Percentiles rank a stretch among this genome's conserved stretches.
Evolutionary conservation across 148 eudicot species (phyloP).

Genomic region (Camellia sinensis): DNA sequence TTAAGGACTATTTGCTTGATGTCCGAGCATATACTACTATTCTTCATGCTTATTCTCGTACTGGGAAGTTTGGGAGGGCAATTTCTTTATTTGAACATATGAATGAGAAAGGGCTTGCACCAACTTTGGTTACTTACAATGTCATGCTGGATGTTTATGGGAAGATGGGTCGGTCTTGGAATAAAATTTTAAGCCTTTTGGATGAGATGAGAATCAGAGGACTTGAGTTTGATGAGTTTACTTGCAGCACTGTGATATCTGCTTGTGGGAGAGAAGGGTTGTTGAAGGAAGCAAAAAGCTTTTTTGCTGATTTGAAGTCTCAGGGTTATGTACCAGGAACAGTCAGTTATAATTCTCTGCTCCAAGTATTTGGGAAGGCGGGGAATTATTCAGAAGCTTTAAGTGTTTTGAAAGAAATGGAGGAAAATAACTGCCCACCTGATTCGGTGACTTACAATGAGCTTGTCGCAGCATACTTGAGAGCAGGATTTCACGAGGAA

Average conservation of each 20-base stretch:
- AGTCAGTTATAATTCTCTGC: slow-evolving; percentile 72
- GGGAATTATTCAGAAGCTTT: slow-evolving; percentile 74
- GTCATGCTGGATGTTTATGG: slow-evolving; percentile 69
- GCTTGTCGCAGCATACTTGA: slow-evolving; percentile 70
- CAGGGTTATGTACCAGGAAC: slow-evolving; percentile 73
- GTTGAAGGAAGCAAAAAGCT: slow-evolving; percentile 74
- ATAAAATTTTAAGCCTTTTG: slow-evolving; percentile 51
- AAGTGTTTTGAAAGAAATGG: slow-evolving; percentile 74
- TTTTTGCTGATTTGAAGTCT: slow-evolving; percentile 57
- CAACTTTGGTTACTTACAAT: slow-evolving; percentile 80
- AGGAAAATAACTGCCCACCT: slow-evolving; percentile 58
- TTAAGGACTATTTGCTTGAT: slow-evolving; percentile 58
- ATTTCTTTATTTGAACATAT: slow-evolving; percentile 53
- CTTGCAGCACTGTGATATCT: slow-evolving; percentile 85
- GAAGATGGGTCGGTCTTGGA: slow-evolving; percentile 89
- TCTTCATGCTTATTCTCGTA: slow-evolving; percentile 69
- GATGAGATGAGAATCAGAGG: slow-evolving; percentile 65
- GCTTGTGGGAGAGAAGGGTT: slow-evolving; percentile 94
- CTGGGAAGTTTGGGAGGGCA: slow-evolving; percentile 62
- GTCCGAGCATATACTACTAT: slow-evolving; percentile 66
- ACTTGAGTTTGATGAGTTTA: slow-evolving; percentile 76
- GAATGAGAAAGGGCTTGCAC: slow-evolving; percentile 49
- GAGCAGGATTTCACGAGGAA: slow-evolving; percentile 81
- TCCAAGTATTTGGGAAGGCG: slow-evolving; percentile 87
- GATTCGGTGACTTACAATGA: slow-evolving; percentile 84